These are phyloP conservation scores for Xeromyces bisporus DNA, from an alignment of 495 filamentous ascomycete genomes.

Conservation along the genomic window DNA sequence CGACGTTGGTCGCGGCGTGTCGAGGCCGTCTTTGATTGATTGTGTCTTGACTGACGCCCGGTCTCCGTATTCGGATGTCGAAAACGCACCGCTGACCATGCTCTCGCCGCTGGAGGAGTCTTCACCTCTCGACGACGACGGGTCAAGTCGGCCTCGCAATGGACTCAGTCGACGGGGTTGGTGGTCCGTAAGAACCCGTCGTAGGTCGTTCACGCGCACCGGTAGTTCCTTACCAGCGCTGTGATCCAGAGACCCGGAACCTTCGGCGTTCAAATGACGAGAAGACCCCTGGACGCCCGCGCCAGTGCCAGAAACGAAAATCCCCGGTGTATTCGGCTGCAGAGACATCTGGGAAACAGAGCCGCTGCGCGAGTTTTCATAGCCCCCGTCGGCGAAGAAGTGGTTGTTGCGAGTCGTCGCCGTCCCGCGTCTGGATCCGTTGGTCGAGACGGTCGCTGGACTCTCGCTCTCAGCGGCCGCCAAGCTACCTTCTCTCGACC, in stretches of 20 bases:
- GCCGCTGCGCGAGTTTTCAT: slow-evolving; percentile 15
- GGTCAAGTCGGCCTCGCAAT: slow-evolving; percentile 19
- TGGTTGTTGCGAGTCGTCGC: slow-evolving; percentile 34
- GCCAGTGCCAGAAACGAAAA: slow-evolving; percentile 6
- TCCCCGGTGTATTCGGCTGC: slow-evolving; percentile 4
- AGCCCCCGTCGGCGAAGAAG: slow-evolving; percentile 37
- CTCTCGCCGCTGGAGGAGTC: slow-evolving; percentile 30
- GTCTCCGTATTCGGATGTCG: slow-evolving; percentile 21
- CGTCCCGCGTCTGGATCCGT: slow-evolving; percentile 50
- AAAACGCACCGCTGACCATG: slow-evolving; percentile 26
- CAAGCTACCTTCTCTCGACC: slow-evolving; percentile 58
- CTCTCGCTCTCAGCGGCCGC: slow-evolving; percentile 49
- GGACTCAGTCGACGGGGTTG: slow-evolving; percentile 23
- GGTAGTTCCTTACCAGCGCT: slow-evolving; percentile 46
- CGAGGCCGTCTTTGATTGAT: slow-evolving; percentile 8
- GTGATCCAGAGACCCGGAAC: slow-evolving; percentile 34
- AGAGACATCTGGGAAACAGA: slow-evolving; percentile 10
- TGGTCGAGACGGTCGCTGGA: slow-evolving; percentile 50
- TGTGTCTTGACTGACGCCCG: slow-evolving; percentile 13
- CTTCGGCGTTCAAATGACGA: too few species aligned
- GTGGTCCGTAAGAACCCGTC: slow-evolving; percentile 44
- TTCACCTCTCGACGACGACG: slow-evolving; percentile 20
- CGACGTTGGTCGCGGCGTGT: too few species aligned
- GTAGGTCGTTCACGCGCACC: slow-evolving; percentile 77
- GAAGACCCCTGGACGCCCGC: too few species aligned